Evolutionary conservation across 116 monocot species (phyloP).

Genomic region (Zostera marina): DNA sequence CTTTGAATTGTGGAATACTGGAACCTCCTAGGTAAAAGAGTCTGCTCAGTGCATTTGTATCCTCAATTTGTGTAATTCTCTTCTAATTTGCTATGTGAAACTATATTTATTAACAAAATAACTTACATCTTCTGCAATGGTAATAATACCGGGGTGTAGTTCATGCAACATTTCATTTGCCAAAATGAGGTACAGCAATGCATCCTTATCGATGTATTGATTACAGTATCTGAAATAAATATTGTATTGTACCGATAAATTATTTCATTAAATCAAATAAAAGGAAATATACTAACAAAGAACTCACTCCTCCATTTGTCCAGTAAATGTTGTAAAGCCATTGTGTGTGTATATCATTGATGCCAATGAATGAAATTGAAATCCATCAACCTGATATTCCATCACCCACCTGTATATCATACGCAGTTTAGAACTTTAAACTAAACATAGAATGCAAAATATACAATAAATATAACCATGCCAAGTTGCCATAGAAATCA

Average conservation of each 20-base stretch:
- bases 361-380: constrained; percentile 85
- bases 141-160: constrained; percentile 76
- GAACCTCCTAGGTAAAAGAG: no score
- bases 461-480: not conserved
- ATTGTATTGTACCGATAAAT: no score
- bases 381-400: constrained; percentile 89
- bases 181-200: constrained; percentile 75
- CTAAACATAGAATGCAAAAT: not conserved
- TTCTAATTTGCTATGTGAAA: no score
- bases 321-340: constrained; percentile 82
- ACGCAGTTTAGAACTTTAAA: not conserved
- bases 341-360: constrained; percentile 99
- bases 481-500: not conserved
- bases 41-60: no score
- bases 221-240: constrained; percentile 55
- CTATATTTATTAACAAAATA: no score
- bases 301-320: constrained; percentile 89
- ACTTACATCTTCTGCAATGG: constrained; percentile 98
- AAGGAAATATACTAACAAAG: not conserved
- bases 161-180: constrained; percentile 99
- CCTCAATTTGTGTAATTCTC: no score
- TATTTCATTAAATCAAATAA: no score
- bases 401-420: constrained; percentile 63
- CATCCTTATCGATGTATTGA: constrained; percentile 94
- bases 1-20: no score